Evolutionary conservation across 371 early-diverging fungal genomes (phyloP).

Genomic region (Dichotomocladium elegans): DNA sequence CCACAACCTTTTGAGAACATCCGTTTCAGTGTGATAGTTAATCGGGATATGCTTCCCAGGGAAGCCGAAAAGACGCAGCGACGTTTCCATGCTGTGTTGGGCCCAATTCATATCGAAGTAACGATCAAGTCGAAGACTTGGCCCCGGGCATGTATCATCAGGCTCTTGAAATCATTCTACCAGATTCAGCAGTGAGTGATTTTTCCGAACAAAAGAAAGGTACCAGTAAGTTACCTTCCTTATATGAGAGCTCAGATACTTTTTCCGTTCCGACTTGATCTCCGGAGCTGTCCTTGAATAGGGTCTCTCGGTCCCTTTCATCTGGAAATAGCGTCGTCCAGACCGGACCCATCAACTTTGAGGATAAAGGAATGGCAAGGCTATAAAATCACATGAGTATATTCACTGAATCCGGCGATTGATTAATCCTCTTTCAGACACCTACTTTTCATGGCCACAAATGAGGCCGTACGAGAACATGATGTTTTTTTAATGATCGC

Average conservation of each 20-base stretch:
- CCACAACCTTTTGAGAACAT: not conserved
- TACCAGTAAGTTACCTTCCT: not conserved
- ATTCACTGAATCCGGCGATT: too few species aligned
- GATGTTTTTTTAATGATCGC: too few species aligned
- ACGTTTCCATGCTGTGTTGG: slow-evolving; percentile 3
- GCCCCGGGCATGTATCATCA: not conserved
- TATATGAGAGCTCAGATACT: not conserved
- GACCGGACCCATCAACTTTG: too few species aligned
- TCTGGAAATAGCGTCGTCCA: too few species aligned
- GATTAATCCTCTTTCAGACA: too few species aligned
- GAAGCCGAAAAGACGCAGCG: not conserved
- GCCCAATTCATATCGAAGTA: slow-evolving; percentile 11
- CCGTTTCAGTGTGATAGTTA: slow-evolving; percentile 6
- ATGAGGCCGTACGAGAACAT: too few species aligned
- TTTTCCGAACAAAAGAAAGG: not conserved
- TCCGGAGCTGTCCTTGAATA: not conserved
- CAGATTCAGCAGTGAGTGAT: not conserved
- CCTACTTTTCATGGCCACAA: too few species aligned
- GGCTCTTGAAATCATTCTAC: not conserved
- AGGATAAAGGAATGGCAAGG: too few species aligned
- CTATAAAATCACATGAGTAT: too few species aligned
- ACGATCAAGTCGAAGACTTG: not conserved
- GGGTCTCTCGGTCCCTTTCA: too few species aligned
- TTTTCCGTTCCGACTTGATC: not conserved
- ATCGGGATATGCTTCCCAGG: slow-evolving; percentile 2